These are phyloP conservation scores for Pythium insidiosum DNA, from an alignment of 352 stramenopile species.

Conservation along the genomic window DNA sequence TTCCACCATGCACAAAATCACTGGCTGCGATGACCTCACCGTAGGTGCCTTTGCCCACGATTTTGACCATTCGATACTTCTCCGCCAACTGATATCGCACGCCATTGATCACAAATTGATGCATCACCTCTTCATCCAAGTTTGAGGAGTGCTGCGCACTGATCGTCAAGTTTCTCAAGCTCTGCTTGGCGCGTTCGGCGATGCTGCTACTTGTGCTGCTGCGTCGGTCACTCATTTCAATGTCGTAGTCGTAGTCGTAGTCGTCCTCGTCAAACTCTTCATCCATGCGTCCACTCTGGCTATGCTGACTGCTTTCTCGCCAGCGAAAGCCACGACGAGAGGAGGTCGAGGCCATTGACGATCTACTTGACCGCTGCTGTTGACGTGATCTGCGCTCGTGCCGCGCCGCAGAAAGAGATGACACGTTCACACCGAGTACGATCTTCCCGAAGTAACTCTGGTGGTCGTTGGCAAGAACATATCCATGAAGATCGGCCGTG, in stretches of 20 bases:
- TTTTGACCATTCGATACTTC: constrained; percentile 88
- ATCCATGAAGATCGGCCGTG: constrained; percentile 40
- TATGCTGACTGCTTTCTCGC: constrained; percentile 5
- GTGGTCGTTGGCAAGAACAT: constrained; percentile 75
- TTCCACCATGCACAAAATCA: constrained; percentile 78
- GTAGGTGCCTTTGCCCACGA: constrained; percentile 86
- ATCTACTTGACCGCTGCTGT: constrained; percentile 3
- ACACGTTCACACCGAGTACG: constrained; percentile 50
- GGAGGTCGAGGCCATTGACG: constrained; percentile 3
- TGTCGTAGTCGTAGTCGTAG: constrained; percentile 8
- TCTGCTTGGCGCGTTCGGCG: constrained; percentile 11
- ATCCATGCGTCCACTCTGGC: background rate
- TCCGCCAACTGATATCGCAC: constrained; percentile 81
- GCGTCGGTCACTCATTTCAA: no score
- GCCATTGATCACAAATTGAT: constrained; percentile 85
- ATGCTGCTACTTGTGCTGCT: constrained; percentile 5
- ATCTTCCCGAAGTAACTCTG: constrained; percentile 84
- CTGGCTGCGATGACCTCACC: constrained; percentile 85
- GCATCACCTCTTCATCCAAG: constrained; percentile 74
- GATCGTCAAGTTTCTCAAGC: constrained; percentile 8
- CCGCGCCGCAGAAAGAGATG: constrained; percentile 42
- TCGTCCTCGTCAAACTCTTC: background rate
- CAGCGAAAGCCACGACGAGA: constrained; percentile 11
- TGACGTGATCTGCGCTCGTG: constrained; percentile 26
- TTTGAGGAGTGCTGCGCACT: no score